phyloP scores from a whole-genome alignment of 73 alveolate genomes.

The Paramecium caudatum region DNA sequence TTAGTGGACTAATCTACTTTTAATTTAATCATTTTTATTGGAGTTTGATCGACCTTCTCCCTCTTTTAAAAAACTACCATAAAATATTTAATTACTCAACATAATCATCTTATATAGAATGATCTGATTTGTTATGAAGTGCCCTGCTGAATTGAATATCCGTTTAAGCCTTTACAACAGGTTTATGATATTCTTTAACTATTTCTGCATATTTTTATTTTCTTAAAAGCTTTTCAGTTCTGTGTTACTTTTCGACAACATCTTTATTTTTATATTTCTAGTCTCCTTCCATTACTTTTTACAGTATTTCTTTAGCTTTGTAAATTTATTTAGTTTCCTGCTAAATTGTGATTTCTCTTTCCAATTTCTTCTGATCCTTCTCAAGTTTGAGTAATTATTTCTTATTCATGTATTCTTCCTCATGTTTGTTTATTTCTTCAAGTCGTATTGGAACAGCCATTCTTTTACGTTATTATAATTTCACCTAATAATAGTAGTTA shows the following conservation, averaged over 20 bases:
- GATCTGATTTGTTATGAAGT: not conserved
- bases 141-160: conserved; percentile 9
- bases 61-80: not conserved
- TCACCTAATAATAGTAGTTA: not conserved
- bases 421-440: conserved; percentile 57
- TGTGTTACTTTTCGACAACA: not conserved
- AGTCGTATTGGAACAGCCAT: conserved; percentile 33
- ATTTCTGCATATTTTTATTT: conserved; percentile 53
- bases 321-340: conserved; percentile 44
- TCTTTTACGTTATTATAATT: conserved; percentile 12
- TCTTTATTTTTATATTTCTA: conserved; percentile 28
- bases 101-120: conserved; percentile 1
- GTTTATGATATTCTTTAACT: conserved; percentile 52
- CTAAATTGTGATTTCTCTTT: not conserved
- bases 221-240: not conserved
- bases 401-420: not conserved
- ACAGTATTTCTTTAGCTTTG: conserved; percentile 20
- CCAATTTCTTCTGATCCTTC: conserved; percentile 29
- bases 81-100: not conserved
- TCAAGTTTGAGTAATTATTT: not conserved
- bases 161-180: not conserved
- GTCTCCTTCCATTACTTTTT: conserved; percentile 20
- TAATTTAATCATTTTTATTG: not conserved
- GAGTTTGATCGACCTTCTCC: not conserved
- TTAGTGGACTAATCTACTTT: not conserved